Conservation (phyloP, 176 grass and related monocot genomes). For the Oryza longistaminata region DNA sequence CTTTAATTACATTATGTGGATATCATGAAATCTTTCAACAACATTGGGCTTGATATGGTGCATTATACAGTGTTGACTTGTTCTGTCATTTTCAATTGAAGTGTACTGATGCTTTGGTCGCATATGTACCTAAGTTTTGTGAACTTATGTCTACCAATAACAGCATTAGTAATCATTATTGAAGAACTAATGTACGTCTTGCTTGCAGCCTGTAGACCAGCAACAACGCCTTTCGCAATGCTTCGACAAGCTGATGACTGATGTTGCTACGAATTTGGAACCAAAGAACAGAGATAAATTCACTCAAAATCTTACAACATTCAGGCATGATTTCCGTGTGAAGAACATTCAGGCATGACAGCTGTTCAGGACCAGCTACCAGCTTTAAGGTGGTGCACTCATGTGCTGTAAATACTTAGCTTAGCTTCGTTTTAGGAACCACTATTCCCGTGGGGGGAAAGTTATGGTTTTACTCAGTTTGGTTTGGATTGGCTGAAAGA, state of each 20-base stretch:
- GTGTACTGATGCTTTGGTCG: background rate
- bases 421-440: conserved; percentile 36
- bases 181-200: conserved; percentile 23
- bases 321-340: conserved; percentile 83
- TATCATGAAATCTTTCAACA: conserved; percentile 1
- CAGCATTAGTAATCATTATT: background rate
- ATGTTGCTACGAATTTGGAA: conserved; percentile 92
- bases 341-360: conserved; percentile 76
- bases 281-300: conserved; percentile 97
- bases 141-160: background rate
- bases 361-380: conserved; percentile 12
- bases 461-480: conserved; percentile 17
- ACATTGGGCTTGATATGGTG: background rate
- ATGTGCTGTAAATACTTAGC: conserved; percentile 56
- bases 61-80: background rate
- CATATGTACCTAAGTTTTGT: background rate
- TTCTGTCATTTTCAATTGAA: background rate
- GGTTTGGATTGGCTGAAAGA: conserved; percentile 37
- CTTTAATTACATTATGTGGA: conserved; percentile 8
- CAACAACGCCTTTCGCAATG: conserved; percentile 84
- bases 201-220: conserved; percentile 78
- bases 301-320: conserved; percentile 95
- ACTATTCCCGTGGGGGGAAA: conserved; percentile 3
- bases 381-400: conserved; percentile 33
- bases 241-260: conserved; percentile 94